Conservation (phyloP, 2,329 filamentous ascomycete species). For the Macrophomina phaseolina region DNA sequence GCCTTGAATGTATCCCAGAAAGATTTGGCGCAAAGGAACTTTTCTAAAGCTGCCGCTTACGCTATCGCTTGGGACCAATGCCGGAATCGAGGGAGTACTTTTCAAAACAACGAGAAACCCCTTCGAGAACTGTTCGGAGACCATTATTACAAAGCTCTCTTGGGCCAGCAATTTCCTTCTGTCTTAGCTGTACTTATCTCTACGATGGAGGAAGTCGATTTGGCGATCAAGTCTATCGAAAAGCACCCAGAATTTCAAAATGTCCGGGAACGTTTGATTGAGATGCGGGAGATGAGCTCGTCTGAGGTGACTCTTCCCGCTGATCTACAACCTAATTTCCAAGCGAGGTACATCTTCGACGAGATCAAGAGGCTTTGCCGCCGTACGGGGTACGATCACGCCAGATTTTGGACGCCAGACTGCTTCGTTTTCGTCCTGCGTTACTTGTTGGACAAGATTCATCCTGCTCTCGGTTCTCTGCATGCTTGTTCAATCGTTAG, state of each 20-base stretch:
- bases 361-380: conserved; percentile 80
- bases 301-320: conserved; percentile 71
- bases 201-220: conserved; percentile 77
- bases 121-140: conserved; percentile 73
- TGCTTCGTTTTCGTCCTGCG: conserved; percentile 77
- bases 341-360: conserved; percentile 74
- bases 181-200: conserved; percentile 79
- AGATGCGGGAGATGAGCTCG: conserved; percentile 72
- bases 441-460: conserved; percentile 78
- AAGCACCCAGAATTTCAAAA: conserved; percentile 63
- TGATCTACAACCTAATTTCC: conserved; percentile 87
- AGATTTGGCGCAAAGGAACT: conserved; percentile 69
- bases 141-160: conserved; percentile 65
- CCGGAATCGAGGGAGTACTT: conserved; percentile 39
- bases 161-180: conserved; percentile 74
- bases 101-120: conserved; percentile 61
- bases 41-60: conserved; percentile 82
- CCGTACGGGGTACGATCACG: conserved; percentile 68
- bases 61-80: conserved; percentile 72
- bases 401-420: conserved; percentile 75
- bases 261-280: conserved; percentile 67
- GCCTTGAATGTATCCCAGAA: conserved; percentile 60
- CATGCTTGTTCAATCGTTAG: conserved; percentile 86
- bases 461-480: conserved; percentile 81
- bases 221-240: conserved; percentile 70